Evolutionary conservation across 2,329 filamentous ascomycete species (phyloP).

Genomic region (Colletotrichum chrysophilum): DNA sequence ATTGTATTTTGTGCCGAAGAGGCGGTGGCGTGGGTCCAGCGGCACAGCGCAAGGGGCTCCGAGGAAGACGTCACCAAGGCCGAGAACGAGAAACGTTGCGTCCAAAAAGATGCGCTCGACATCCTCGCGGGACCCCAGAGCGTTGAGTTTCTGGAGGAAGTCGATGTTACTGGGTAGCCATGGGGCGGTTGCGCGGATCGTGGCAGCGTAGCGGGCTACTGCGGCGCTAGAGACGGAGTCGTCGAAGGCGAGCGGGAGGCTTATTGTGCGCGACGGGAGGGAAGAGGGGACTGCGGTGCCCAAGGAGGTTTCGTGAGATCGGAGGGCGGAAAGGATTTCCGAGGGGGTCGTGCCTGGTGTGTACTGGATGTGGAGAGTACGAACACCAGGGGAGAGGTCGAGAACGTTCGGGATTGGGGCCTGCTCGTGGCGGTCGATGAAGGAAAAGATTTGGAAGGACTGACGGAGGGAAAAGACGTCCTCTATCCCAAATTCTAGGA

Average conservation of each 20-base stretch:
- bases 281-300: slow-evolving; percentile 21
- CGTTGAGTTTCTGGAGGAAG: slow-evolving; percentile 48
- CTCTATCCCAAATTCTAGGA: slow-evolving; percentile 36
- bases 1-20: slow-evolving; percentile 43
- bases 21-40: slow-evolving; percentile 36
- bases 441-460: slow-evolving; percentile 37
- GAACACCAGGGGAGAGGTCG: slow-evolving; percentile 38
- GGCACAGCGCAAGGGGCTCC: slow-evolving; percentile 41
- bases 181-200: slow-evolving; percentile 63
- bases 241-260: slow-evolving; percentile 43
- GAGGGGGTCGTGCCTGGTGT: slow-evolving; percentile 20
- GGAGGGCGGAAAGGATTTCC: slow-evolving; percentile 24
- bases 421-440: slow-evolving; percentile 33
- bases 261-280: slow-evolving; percentile 34
- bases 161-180: slow-evolving; percentile 68
- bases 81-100: slow-evolving; percentile 39
- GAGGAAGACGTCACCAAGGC: slow-evolving; percentile 44
- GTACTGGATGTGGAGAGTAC: slow-evolving; percentile 37
- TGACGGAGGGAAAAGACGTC: slow-evolving; percentile 34
- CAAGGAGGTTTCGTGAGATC: slow-evolving; percentile 28
- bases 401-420: slow-evolving; percentile 31
- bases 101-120: slow-evolving; percentile 33
- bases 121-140: slow-evolving; percentile 25
- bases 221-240: slow-evolving; percentile 50
- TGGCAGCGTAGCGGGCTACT: slow-evolving; percentile 64